Conservation (phyloP, 495 filamentous ascomycete genomes). For the Xylaria scruposa region DNA sequence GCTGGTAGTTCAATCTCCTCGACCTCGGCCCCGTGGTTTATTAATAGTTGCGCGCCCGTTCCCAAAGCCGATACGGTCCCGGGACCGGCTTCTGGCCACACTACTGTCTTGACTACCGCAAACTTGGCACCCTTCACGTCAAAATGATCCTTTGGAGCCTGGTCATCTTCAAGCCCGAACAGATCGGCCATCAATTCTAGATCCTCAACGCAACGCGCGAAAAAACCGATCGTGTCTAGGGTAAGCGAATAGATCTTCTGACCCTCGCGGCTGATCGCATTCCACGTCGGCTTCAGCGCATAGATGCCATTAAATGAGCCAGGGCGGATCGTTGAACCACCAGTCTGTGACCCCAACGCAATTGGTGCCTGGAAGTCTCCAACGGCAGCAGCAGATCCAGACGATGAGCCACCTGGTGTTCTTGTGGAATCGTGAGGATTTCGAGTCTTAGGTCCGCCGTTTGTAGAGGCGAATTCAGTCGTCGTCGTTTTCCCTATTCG, state of each 20-base stretch:
- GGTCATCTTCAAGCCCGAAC: slow-evolving; percentile 57
- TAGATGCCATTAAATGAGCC: slow-evolving; percentile 62
- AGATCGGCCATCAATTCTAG: slow-evolving; percentile 56
- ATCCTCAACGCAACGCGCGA: slow-evolving; percentile 56
- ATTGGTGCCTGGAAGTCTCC: slow-evolving; percentile 58
- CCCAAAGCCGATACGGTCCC: slow-evolving; percentile 53
- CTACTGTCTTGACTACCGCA: slow-evolving; percentile 53
- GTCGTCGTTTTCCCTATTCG: slow-evolving; percentile 52
- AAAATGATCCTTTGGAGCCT: slow-evolving; percentile 36
- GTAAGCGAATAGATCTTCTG: slow-evolving; percentile 53
- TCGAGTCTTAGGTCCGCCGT: slow-evolving; percentile 42
- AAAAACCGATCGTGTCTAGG: slow-evolving; percentile 62
- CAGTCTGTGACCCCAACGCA: slow-evolving; percentile 58
- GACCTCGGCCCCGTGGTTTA: slow-evolving; percentile 49
- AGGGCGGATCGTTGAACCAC: slow-evolving; percentile 58
- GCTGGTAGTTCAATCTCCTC: slow-evolving; percentile 55
- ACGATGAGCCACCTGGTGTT: slow-evolving; percentile 61
- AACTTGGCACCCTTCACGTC: slow-evolving; percentile 51
- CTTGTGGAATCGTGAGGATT: slow-evolving; percentile 57
- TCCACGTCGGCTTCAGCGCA: slow-evolving; percentile 64
- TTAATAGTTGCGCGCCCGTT: slow-evolving; percentile 47
- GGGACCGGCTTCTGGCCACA: slow-evolving; percentile 56
- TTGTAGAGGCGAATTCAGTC: slow-evolving; percentile 57
- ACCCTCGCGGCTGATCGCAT: slow-evolving; percentile 60
- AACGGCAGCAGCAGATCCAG: slow-evolving; percentile 60